Conservation (phyloP, 2,329 filamentous ascomycete species). For the Trichophaea hybrida region DNA sequence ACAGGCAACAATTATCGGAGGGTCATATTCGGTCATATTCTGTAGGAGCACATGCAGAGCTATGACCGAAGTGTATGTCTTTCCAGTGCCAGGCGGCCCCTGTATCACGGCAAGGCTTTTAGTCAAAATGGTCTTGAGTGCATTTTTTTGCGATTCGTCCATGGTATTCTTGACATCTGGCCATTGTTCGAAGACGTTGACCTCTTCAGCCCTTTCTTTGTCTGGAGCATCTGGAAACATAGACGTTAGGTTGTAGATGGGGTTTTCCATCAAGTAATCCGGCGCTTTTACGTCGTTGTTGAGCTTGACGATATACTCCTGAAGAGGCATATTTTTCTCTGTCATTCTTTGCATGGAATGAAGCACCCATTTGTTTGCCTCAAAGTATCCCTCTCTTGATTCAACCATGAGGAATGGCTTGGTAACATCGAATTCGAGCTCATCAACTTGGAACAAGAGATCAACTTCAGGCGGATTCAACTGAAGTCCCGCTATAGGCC, state of each 20-base stretch:
- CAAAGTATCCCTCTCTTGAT: conserved; percentile 57
- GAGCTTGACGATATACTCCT: conserved; percentile 45
- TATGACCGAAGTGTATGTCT: conserved; percentile 67
- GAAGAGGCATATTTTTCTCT: conserved; percentile 46
- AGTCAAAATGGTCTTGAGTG: conserved; percentile 55
- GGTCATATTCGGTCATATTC: conserved; percentile 42
- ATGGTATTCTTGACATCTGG: conserved; percentile 40
- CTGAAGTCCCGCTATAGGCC: conserved; percentile 48
- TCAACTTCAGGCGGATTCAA: conserved; percentile 59
- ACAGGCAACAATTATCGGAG: conserved; percentile 63
- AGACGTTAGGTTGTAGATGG: conserved; percentile 38
- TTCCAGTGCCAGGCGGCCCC: conserved; percentile 61
- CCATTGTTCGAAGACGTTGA: conserved; percentile 44
- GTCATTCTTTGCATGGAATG: conserved; percentile 53
- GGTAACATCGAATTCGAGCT: conserved; percentile 54
- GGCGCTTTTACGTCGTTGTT: conserved; percentile 38
- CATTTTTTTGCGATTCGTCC: conserved; percentile 56
- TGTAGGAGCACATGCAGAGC: conserved; percentile 51
- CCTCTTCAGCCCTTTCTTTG: conserved; percentile 32
- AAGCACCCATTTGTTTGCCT: conserved; percentile 59
- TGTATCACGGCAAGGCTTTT: conserved; percentile 63
- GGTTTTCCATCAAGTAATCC: conserved; percentile 38
- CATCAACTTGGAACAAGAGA: conserved; percentile 47
- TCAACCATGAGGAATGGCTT: conserved; percentile 67
- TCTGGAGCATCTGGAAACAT: conserved; percentile 30